These are phyloP conservation scores for Fraxinus dipetala DNA, from an alignment of 305 asterid genomes.

Conservation along the genomic window DNA sequence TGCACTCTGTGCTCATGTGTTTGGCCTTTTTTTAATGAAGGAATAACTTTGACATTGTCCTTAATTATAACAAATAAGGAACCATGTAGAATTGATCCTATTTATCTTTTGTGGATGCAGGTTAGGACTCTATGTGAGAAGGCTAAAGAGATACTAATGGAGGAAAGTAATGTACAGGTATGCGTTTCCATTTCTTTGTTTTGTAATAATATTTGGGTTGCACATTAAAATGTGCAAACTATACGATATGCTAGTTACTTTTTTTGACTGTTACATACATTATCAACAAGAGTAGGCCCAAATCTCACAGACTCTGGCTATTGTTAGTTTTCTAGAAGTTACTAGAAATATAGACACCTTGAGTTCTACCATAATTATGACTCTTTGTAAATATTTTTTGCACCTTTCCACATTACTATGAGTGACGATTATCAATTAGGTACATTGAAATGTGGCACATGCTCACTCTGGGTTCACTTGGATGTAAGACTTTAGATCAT, in stretches of 20 bases:
- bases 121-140: slow-evolving; percentile 81
- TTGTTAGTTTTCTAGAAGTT: neutral
- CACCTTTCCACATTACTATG: neutral
- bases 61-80: neutral
- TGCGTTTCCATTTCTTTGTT: slow-evolving; percentile 17
- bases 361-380: neutral
- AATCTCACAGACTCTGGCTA: neutral
- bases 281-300: neutral
- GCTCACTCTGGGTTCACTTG: neutral
- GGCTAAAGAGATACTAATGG: slow-evolving; percentile 88
- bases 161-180: slow-evolving; percentile 96
- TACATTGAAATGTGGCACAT: neutral
- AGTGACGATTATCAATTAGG: neutral
- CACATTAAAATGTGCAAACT: neutral
- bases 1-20: neutral
- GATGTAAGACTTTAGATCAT: neutral
- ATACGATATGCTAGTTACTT: neutral
- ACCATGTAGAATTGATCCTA: slow-evolving; percentile 15
- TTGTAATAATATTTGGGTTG: neutral
- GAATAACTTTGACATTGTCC: neutral
- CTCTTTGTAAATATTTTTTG: neutral
- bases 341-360: neutral
- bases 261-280: neutral
- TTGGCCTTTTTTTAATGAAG: neutral
- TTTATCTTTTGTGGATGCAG: slow-evolving; percentile 41